A percentile compares a stretch with the other conserved stretches of the same genome.
phyloP scores from a whole-genome alignment of 371 early-diverging fungal species.

The Syncephalis plumigaleata region DNA sequence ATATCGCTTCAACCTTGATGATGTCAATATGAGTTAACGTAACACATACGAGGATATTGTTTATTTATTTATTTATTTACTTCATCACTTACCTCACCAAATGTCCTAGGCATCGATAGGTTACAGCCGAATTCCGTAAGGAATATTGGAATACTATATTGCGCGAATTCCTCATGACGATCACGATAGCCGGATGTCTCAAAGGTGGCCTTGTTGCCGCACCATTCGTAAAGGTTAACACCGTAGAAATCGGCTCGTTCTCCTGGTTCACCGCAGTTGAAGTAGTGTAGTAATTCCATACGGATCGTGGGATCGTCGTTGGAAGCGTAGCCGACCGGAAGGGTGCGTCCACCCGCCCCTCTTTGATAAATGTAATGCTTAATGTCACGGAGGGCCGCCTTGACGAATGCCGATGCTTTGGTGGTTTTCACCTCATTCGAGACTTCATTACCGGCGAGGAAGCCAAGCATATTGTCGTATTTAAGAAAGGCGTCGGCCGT shows the following conservation, averaged over 20 bases:
- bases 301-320: constrained; percentile 57
- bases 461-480: constrained; percentile 46
- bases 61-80: too few relatives aligned
- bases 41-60: too few relatives aligned
- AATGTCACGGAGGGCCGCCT: constrained; percentile 51
- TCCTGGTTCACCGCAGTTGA: constrained; percentile 48
- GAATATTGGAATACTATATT: constrained; percentile 37
- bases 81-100: constrained; percentile 22
- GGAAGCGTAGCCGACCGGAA: constrained; percentile 68
- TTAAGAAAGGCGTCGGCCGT: constrained; percentile 46
- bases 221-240: constrained; percentile 49
- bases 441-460: constrained; percentile 70
- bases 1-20: constrained; percentile 27
- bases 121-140: constrained; percentile 51
- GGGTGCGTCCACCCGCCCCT: constrained; percentile 11
- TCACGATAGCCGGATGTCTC: constrained; percentile 36
- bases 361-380: constrained; percentile 36
- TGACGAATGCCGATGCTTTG: constrained; percentile 47
- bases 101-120: constrained; percentile 25
- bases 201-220: constrained; percentile 25
- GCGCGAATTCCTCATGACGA: constrained; percentile 27
- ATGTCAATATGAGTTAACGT: too few relatives aligned
- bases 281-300: constrained; percentile 46
- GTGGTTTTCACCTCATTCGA: constrained; percentile 48
- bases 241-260: constrained; percentile 57